Conservation (phyloP, 768 basidiomycete genomes). For the Phanerochaete carnosa region DNA sequence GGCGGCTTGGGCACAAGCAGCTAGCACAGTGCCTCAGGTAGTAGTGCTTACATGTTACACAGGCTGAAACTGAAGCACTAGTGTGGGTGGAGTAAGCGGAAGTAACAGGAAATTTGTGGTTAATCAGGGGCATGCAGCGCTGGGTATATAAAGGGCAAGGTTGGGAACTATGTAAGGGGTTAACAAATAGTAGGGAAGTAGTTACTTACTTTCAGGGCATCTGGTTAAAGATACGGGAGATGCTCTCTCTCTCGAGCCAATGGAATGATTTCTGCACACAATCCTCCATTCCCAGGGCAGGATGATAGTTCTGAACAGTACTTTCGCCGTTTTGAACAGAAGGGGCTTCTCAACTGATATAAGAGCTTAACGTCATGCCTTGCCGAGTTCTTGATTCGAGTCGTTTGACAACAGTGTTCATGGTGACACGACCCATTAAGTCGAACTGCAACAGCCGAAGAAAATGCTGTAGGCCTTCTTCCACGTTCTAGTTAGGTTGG, state of each 20-base stretch:
- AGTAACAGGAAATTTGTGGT: too few relatives aligned
- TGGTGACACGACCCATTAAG: too few relatives aligned
- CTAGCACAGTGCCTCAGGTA: too few relatives aligned
- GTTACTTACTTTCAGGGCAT: background rate
- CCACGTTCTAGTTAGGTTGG: too few relatives aligned
- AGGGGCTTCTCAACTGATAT: slow-evolving; percentile 23
- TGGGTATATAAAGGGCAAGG: background rate
- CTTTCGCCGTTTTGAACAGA: slow-evolving; percentile 16
- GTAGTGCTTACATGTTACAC: too few relatives aligned
- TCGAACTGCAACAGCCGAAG: too few relatives aligned
- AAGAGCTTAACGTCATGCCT: slow-evolving; percentile 18
- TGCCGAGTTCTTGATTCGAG: slow-evolving; percentile 16
- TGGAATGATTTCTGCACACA: background rate
- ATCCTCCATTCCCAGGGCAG: slow-evolving; percentile 13
- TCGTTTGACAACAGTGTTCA: too few relatives aligned
- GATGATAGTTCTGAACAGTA: slow-evolving; percentile 21
- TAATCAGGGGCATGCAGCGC: too few relatives aligned
- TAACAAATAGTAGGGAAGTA: background rate
- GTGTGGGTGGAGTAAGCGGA: background rate
- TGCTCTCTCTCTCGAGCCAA: background rate
- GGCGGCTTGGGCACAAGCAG: too few relatives aligned
- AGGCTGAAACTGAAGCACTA: background rate
- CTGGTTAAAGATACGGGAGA: background rate
- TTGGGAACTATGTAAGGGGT: background rate
- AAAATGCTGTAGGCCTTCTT: too few relatives aligned